These are phyloP conservation scores for Erigeron philadelphicus DNA, from an alignment of 140 eudicot species.

Conservation along the genomic window DNA sequence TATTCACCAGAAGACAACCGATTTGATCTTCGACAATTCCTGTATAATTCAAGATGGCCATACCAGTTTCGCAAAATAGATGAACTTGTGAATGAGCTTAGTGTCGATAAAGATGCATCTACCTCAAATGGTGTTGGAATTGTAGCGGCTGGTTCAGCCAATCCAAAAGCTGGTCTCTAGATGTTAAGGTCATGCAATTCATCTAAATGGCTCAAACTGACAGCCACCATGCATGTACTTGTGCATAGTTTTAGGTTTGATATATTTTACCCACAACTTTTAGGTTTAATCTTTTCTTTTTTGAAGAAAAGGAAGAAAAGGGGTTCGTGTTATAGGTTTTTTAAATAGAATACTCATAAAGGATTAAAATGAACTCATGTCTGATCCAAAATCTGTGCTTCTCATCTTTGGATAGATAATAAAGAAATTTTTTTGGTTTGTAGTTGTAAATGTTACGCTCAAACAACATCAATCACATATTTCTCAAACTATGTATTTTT, in stretches of 20 bases:
- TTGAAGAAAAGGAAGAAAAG: no score
- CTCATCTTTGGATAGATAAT: no score
- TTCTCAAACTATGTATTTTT: no score
- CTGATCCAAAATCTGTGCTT: neutral
- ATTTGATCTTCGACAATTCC: conserved; percentile 86
- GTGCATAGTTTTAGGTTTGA: no score
- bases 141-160: conserved; percentile 71
- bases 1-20: conserved; percentile 95
- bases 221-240: neutral
- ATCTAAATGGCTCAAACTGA: neutral
- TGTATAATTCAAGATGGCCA: conserved; percentile 89
- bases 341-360: neutral
- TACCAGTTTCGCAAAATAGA: conserved; percentile 80
- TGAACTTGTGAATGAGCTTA: conserved; percentile 50
- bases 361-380: neutral
- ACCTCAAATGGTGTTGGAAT: conserved; percentile 72
- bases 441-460: no score
- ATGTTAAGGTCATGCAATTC: neutral
- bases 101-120: conserved; percentile 29
- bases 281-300: neutral
- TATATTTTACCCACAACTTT: neutral
- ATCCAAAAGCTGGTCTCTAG: conserved; percentile 77
- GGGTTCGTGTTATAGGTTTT: neutral
- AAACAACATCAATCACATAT: no score
- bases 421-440: no score